Conservation (phyloP, 2,329 filamentous ascomycete genomes). For the Fusarium musae region DNA sequence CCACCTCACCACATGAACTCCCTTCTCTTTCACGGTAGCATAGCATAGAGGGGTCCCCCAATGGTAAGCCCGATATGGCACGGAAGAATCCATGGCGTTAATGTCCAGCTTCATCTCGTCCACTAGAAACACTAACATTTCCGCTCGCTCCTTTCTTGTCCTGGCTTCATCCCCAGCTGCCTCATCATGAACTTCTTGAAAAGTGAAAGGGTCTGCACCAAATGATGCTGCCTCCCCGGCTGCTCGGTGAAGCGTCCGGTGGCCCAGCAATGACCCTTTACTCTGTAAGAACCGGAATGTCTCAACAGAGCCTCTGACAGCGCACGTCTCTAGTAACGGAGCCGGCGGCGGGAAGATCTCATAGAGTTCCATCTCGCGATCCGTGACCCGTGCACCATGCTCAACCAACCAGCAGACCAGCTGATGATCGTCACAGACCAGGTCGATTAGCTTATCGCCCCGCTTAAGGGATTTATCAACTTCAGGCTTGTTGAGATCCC, state of each 20-base stretch:
- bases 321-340: not conserved
- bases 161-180: rapidly evolving
- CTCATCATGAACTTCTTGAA: not conserved
- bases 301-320: not conserved
- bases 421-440: not conserved
- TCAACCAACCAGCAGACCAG: not conserved
- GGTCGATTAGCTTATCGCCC: not conserved
- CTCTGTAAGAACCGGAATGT: not conserved
- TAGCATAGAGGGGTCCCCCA: not conserved
- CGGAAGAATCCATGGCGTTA: not conserved
- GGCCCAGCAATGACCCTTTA: not conserved
- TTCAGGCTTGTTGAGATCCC: not conserved
- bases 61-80: not conserved
- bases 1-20: not conserved
- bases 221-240: not conserved
- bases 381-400: not conserved
- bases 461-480: not conserved
- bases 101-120: not conserved
- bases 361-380: not conserved
- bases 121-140: not conserved
- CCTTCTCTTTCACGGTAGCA: not conserved
- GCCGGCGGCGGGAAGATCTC: not conserved
- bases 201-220: not conserved
- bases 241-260: not conserved
- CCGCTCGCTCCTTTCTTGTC: not conserved